Evolutionary conservation across 495 filamentous ascomycete genomes (phyloP).

Genomic region (Bryoglossum gracile): DNA sequence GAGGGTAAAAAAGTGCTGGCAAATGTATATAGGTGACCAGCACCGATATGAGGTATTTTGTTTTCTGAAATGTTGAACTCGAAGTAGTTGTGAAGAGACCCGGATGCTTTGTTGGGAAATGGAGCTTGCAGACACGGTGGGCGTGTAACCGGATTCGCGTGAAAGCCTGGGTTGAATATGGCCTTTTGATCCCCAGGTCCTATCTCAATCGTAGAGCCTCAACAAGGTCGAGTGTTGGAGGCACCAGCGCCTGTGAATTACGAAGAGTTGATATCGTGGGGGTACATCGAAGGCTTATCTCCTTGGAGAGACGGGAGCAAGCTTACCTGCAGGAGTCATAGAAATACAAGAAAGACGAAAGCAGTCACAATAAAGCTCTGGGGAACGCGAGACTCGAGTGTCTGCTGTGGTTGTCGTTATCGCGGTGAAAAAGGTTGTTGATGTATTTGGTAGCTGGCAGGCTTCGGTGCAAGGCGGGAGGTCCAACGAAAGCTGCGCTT

Average conservation of each 20-base stretch:
- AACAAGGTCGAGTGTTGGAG: conserved; percentile 5
- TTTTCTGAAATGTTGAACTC: too few species aligned
- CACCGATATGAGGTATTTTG: too few species aligned
- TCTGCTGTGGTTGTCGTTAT: conserved; percentile 17
- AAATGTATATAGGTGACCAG: too few species aligned
- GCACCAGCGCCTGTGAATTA: conserved; percentile 8
- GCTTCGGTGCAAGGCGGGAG: too few species aligned
- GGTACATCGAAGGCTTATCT: conserved; percentile 13
- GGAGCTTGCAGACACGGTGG: too few species aligned
- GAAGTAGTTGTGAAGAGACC: too few species aligned
- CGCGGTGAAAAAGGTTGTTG: conserved; percentile 6
- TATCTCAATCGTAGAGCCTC: background rate
- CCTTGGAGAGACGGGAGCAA: background rate
- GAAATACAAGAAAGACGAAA: conserved; percentile 5
- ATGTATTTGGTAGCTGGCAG: conserved; percentile 1
- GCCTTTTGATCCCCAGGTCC: background rate
- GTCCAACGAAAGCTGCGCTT: conserved; percentile 2
- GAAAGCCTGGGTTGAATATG: background rate
- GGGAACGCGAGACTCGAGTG: background rate
- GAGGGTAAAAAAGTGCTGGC: background rate
- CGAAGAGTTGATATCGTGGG: conserved; percentile 11
- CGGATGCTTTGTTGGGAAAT: too few species aligned
- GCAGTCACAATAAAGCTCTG: background rate
- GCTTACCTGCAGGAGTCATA: conserved; percentile 29
- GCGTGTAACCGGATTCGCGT: background rate